Percentiles rank a stretch among this genome's conserved stretches.
Conservation (phyloP, 1,139 yeast species). For the Blastobotrys proliferans region DNA sequence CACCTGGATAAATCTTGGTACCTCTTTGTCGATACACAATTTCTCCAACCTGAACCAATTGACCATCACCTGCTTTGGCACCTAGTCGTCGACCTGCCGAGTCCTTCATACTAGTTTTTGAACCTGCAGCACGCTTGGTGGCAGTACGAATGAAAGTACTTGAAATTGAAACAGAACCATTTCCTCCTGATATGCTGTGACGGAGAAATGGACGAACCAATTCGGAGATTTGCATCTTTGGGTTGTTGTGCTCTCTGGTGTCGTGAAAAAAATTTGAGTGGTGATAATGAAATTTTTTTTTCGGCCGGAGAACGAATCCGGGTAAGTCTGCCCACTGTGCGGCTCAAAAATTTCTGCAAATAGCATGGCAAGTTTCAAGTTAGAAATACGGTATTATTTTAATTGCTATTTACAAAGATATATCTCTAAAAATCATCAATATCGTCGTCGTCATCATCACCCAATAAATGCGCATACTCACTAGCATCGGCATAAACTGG, state of each 20-base stretch:
- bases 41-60: constrained; percentile 70
- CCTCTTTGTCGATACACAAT: constrained; percentile 95
- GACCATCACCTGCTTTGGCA: constrained; percentile 77
- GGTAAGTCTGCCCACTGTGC: not conserved
- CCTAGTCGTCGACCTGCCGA: constrained; percentile 96
- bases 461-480: constrained; percentile 74
- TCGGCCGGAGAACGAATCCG: not conserved
- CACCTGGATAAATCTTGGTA: constrained; percentile 95
- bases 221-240: constrained; percentile 1
- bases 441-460: constrained; percentile 36
- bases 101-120: constrained; percentile 87
- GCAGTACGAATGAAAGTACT: constrained; percentile 65
- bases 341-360: not conserved
- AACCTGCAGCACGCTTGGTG: constrained; percentile 91
- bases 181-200: not conserved
- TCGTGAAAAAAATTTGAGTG: not conserved
- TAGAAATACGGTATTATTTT: not conserved
- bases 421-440: constrained; percentile 7
- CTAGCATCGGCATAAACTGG: constrained; percentile 90
- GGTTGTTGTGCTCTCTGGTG: no score
- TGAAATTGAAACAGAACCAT: not conserved
- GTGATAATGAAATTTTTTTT: not conserved
- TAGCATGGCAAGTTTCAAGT: no score
- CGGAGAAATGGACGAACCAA: constrained; percentile 3
- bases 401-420: not conserved